phyloP scores from a whole-genome alignment of 2,329 filamentous ascomycete species.

The Sarocladium brachiariae region DNA sequence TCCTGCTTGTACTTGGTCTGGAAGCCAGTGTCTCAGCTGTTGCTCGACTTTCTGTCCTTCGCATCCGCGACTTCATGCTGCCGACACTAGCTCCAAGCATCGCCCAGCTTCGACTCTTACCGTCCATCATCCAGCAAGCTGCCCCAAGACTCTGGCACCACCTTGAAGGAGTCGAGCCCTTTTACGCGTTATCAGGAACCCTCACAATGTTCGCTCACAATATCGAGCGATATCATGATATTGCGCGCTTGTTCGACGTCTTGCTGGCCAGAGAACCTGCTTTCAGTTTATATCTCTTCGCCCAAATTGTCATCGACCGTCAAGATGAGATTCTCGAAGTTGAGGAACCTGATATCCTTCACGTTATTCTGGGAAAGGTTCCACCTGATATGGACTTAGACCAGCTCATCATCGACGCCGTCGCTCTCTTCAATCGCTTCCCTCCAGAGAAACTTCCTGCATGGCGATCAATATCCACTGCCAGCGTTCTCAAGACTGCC shows the following conservation, averaged over 20 bases:
- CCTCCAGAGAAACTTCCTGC: constrained; percentile 67
- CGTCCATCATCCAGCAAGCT: constrained; percentile 66
- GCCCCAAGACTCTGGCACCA: constrained; percentile 69
- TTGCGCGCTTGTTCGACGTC: constrained; percentile 87
- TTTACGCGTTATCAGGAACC: constrained; percentile 88
- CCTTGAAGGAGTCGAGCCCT: constrained; percentile 73
- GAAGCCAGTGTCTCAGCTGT: constrained; percentile 45
- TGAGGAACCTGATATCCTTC: constrained; percentile 91
- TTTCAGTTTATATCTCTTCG: constrained; percentile 86
- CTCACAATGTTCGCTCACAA: constrained; percentile 96
- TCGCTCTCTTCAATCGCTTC: constrained; percentile 53
- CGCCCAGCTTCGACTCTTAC: constrained; percentile 79
- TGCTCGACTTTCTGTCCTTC: constrained; percentile 76
- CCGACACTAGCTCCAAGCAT: constrained; percentile 76
- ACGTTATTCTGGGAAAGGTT: constrained; percentile 79
- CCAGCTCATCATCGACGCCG: constrained; percentile 60
- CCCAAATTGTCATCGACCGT: constrained; percentile 75
- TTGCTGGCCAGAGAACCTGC: constrained; percentile 82
- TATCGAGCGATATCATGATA: constrained; percentile 81
- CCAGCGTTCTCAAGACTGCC: constrained; percentile 82
- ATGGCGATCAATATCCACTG: constrained; percentile 66
- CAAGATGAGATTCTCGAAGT: constrained; percentile 80
- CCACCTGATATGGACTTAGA: constrained; percentile 78
- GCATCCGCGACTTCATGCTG: constrained; percentile 97
- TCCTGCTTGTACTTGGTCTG: constrained; percentile 67